Evolutionary conservation across 1,284 basidiomycete genomes (phyloP), one percentile per base, ranked within the genome.

Genomic region (Lignosus rhinocerotis): DNA sequence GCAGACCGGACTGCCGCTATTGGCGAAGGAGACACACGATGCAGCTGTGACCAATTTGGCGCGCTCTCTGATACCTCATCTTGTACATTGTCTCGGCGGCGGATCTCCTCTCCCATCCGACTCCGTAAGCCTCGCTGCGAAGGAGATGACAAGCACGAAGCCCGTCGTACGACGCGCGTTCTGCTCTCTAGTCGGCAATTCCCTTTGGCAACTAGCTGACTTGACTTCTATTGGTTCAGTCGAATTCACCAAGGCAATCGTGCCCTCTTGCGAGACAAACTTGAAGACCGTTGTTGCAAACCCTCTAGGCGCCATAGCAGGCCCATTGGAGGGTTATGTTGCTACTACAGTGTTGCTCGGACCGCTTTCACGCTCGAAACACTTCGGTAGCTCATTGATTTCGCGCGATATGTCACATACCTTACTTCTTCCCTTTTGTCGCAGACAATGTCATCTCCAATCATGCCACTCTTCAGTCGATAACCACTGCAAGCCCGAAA

Each of bases 261-360:
- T 83, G 1, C 81, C 86, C 0, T 79, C 86, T 0, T 75, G 96
- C 21, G 92, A 95, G 65, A 75, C 73, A 0, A 84, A 81, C 66
- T 69, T 96, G 55, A 94, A 92, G 74, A 82, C 78, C 25, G 82
- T 84, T 44, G 72, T 83, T 8, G 73, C 78, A 2, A 90, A 83
- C 65, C 86, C 83, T 5, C 71, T 86, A 59, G 86, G 78, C 48
- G 70, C 81, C 0, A 72, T 81, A 33, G 82, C 82, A 0, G 88
- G 90, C 0, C 86, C 90, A 25, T 70, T 94, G 34, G 94, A 96
- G 68, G 94, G 91, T 0, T 96, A 94, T 69, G 80, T 94, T 10
- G 86, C 90, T 1, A 71, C 87, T 19, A 84, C 92, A 0, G 74
- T 88, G 3, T 74, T 93, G 5, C 77, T 94, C 14, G 87, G 89